A percentile compares a stretch with the other conserved stretches of the same genome.
Evolutionary conservation across 2,329 filamentous ascomycete genomes (phyloP).

Genomic region (Cytospora chrysosperma): DNA sequence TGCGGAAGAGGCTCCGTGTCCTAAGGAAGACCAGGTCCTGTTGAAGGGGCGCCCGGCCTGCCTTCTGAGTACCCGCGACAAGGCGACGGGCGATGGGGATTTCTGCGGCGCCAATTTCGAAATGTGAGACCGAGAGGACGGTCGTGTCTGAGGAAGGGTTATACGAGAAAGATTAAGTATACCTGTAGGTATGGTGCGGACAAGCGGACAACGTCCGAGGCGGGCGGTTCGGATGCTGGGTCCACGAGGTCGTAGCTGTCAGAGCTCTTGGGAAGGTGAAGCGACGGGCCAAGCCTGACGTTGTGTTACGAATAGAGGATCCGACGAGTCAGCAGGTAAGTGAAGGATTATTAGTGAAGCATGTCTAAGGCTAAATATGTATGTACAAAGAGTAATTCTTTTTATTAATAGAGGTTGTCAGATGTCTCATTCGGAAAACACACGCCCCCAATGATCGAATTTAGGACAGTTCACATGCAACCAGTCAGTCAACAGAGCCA

Average conservation of each 20-base stretch:
- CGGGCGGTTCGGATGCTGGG: background rate
- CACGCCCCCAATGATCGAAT: background rate
- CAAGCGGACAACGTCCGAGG: constrained; percentile 4
- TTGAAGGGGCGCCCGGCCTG: constrained; percentile 20
- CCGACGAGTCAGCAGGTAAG: background rate
- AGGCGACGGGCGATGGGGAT: constrained; percentile 2
- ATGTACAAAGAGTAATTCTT: no score
- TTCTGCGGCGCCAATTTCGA: constrained; percentile 14
- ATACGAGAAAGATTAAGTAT: background rate
- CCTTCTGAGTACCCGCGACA: constrained; percentile 17
- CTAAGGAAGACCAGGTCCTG: constrained; percentile 23
- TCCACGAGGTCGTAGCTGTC: background rate
- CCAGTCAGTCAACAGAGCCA: background rate
- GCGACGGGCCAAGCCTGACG: background rate
- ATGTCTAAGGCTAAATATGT: no score
- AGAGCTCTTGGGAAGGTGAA: background rate
- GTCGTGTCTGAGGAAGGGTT: background rate
- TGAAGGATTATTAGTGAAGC: background rate
- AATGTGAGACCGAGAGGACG: background rate
- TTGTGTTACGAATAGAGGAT: constrained; percentile 1
- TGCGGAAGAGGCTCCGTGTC: constrained; percentile 19
- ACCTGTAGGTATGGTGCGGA: background rate
- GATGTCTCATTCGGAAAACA: background rate
- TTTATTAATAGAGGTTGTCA: background rate
- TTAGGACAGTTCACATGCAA: background rate